phyloP scores from a whole-genome alignment of 441 rosid genomes.

The Euphorbia schlechtendalii region DNA sequence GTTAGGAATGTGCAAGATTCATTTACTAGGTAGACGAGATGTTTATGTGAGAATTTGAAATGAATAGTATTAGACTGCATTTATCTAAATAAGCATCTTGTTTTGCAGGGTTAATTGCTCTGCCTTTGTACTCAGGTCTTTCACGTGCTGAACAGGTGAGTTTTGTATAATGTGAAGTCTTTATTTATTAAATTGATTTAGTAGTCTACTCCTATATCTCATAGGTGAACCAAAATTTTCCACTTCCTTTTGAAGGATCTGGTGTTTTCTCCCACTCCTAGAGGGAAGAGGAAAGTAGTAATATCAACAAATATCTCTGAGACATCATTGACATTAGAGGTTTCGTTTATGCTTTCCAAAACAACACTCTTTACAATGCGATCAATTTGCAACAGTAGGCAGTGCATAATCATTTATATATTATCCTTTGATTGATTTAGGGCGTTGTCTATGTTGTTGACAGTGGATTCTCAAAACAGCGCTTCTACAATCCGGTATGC shows the following conservation, averaged over 20 bases:
- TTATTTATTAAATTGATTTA: conserved; percentile 3
- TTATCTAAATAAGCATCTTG: conserved; percentile 15
- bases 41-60: background rate
- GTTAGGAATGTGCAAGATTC: background rate
- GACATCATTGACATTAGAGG: conserved; percentile 96
- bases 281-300: conserved; percentile 90
- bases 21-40: background rate
- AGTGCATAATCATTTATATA: conserved; percentile 13
- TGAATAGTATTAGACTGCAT: background rate
- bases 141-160: conserved; percentile 78
- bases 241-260: conserved; percentile 44
- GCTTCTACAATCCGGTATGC: conserved; percentile 87
- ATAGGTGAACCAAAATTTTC: conserved; percentile 9
- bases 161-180: conserved; percentile 3
- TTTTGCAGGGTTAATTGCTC: conserved; percentile 68
- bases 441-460: conserved; percentile 93
- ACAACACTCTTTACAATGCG: conserved; percentile 3
- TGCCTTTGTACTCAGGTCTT: conserved; percentile 90
- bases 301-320: conserved; percentile 92
- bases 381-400: conserved; percentile 10
- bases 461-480: conserved; percentile 93
- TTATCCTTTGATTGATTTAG: conserved; percentile 38
- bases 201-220: conserved; percentile 13
- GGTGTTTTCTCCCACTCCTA: conserved; percentile 81
- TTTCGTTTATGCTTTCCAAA: conserved; percentile 18